Conservation (phyloP, 1,139 yeast species). For the Sugiyamaella neomexicana region DNA sequence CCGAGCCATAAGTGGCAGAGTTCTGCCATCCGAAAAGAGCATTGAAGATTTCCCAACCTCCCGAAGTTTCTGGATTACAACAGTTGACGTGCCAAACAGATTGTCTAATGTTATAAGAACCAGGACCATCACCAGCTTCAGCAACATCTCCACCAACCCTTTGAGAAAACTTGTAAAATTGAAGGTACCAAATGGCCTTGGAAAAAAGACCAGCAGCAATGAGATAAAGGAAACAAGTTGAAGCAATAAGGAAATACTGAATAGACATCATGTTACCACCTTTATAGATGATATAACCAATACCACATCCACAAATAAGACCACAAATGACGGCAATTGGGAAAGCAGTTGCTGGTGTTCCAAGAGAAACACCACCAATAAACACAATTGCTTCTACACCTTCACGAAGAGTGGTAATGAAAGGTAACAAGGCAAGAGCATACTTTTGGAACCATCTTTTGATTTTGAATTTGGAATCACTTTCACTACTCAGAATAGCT, state of each 20-base stretch:
- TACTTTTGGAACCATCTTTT: conserved; percentile 50
- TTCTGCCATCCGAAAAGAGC: conserved; percentile 96
- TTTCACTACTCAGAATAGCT: conserved; percentile 52
- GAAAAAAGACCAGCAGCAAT: conserved; percentile 90
- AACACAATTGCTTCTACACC: conserved; percentile 88
- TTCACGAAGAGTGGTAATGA: conserved; percentile 79
- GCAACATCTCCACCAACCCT: conserved; percentile 86
- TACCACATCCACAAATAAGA: conserved; percentile 59
- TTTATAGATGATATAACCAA: conserved; percentile 70
- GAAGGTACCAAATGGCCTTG: conserved; percentile 88
- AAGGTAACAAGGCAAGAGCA: conserved; percentile 74
- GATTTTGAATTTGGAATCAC: conserved; percentile 42
- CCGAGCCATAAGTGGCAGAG: conserved; percentile 91
- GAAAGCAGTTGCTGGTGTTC: conserved; percentile 71
- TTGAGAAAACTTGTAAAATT: conserved; percentile 61
- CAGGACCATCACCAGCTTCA: conserved; percentile 91
- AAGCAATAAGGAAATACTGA: conserved; percentile 74
- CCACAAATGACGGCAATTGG: conserved; percentile 82
- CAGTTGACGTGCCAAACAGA: conserved; percentile 96
- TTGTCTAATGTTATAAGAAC: conserved; percentile 78
- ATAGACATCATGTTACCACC: conserved; percentile 78
- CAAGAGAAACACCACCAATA: conserved; percentile 83
- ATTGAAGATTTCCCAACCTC: conserved; percentile 90
- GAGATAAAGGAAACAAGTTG: conserved; percentile 83
- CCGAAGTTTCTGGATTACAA: conserved; percentile 87